These are phyloP conservation scores for Fragilaria crotonensis DNA, from an alignment of 108 stramenopile species.

Conservation along the genomic window DNA sequence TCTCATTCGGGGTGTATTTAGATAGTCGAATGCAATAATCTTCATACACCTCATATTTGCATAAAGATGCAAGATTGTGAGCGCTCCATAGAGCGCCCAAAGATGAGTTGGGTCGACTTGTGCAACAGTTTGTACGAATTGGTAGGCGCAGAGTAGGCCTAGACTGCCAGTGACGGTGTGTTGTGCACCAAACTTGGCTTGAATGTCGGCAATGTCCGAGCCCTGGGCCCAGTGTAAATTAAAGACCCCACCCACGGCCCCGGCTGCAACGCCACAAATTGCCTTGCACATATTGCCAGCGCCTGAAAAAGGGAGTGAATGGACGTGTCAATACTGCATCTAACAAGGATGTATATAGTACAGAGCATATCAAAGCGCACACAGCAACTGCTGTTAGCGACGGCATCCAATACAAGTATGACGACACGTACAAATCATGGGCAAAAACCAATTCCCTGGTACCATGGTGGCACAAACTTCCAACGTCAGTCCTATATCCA, in stretches of 20 bases:
- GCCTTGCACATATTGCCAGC: slow-evolving; percentile 80
- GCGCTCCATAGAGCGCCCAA: slow-evolving; percentile 47
- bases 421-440: slow-evolving; percentile 24
- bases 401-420: neutral
- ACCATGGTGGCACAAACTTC: slow-evolving; percentile 50
- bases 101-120: slow-evolving; percentile 10
- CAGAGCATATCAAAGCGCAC: too few species aligned
- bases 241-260: slow-evolving; percentile 67
- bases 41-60: slow-evolving; percentile 63
- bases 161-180: slow-evolving; percentile 70
- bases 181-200: slow-evolving; percentile 80
- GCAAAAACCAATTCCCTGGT: slow-evolving; percentile 57
- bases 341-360: too few species aligned
- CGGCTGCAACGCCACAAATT: slow-evolving; percentile 80
- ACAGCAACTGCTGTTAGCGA: too few species aligned
- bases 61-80: slow-evolving; percentile 59
- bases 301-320: slow-evolving; percentile 20
- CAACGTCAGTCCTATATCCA: slow-evolving; percentile 74
- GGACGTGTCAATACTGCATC: too few species aligned
- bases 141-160: slow-evolving; percentile 60
- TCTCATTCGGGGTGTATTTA: slow-evolving; percentile 58
- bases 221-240: slow-evolving; percentile 74
- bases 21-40: slow-evolving; percentile 60
- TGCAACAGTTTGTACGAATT: slow-evolving; percentile 51
- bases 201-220: slow-evolving; percentile 59